These are phyloP conservation scores for Piper betle DNA, from an alignment of 164 flowering plant species.

Conservation along the genomic window DNA sequence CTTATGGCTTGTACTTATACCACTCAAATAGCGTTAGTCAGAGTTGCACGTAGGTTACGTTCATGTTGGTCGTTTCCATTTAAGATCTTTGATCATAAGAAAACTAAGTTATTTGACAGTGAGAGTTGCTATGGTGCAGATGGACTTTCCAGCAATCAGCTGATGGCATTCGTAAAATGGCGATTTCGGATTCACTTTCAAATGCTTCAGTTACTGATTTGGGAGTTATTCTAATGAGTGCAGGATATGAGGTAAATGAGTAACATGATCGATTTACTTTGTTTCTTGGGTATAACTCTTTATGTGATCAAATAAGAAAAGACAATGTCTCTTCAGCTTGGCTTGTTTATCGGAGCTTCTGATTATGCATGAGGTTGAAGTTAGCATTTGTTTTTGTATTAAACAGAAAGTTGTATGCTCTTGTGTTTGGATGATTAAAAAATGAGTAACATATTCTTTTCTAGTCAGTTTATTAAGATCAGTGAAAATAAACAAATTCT, in stretches of 20 bases:
- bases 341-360: no score
- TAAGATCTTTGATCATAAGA: neutral
- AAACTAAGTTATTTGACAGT: constrained; percentile 5
- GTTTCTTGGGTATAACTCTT: neutral
- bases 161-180: constrained; percentile 68
- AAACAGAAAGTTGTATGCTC: no score
- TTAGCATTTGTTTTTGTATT: no score
- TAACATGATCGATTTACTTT: neutral
- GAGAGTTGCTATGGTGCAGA: constrained; percentile 32
- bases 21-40: constrained; percentile 90
- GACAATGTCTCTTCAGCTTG: no score
- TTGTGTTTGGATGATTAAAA: no score
- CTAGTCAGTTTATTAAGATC: no score
- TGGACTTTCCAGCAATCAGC: constrained; percentile 67
- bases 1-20: constrained; percentile 98
- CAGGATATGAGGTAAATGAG: constrained; percentile 79
- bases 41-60: constrained; percentile 84
- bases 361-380: no score
- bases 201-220: constrained; percentile 69
- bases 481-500: no score
- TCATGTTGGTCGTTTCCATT: constrained; percentile 8
- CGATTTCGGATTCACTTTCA: constrained; percentile 58
- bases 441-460: no score
- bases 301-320: neutral
- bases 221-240: constrained; percentile 80